These are phyloP conservation scores for Nosema muscidifuracis DNA, from an alignment of 371 early-diverging fungal genomes.

Conservation along the genomic window DNA sequence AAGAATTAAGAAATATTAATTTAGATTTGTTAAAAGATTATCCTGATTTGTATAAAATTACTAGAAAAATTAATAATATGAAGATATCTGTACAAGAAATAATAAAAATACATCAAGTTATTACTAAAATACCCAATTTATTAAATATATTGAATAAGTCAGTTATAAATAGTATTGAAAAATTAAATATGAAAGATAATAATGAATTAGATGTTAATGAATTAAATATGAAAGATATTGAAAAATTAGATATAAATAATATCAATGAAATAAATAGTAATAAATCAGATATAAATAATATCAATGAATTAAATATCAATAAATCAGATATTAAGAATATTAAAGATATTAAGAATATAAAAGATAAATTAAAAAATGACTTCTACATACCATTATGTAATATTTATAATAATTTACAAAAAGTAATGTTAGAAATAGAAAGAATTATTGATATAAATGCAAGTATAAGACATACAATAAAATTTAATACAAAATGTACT, in stretches of 20 bases:
- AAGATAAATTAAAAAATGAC: slow-evolving; percentile 25
- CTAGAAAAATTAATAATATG: slow-evolving; percentile 32
- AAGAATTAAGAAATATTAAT: slow-evolving; percentile 45
- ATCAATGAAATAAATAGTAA: too few species aligned
- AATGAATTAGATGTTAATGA: too few species aligned
- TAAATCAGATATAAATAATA: too few species aligned
- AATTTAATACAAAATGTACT: slow-evolving; percentile 6
- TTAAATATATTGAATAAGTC: neutral
- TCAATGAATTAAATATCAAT: too few species aligned
- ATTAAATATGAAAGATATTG: too few species aligned
- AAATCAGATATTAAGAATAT: too few species aligned
- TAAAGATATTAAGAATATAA: too few species aligned
- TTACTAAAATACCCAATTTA: slow-evolving; percentile 34
- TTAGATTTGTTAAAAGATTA: slow-evolving; percentile 28
- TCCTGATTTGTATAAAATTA: slow-evolving; percentile 54
- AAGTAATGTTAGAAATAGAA: slow-evolving; percentile 39
- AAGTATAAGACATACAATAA: neutral
- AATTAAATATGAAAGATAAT: too few species aligned
- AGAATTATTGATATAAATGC: slow-evolving; percentile 42
- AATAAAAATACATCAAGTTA: slow-evolving; percentile 43
- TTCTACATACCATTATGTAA: slow-evolving; percentile 42
- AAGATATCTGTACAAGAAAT: slow-evolving; percentile 44
- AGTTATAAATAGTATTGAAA: slow-evolving; percentile 7
- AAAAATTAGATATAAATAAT: too few species aligned
- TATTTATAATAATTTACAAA: slow-evolving; percentile 17